These are phyloP conservation scores for Cubamyces lactineus DNA, from an alignment of 768 basidiomycete species.

Conservation along the genomic window DNA sequence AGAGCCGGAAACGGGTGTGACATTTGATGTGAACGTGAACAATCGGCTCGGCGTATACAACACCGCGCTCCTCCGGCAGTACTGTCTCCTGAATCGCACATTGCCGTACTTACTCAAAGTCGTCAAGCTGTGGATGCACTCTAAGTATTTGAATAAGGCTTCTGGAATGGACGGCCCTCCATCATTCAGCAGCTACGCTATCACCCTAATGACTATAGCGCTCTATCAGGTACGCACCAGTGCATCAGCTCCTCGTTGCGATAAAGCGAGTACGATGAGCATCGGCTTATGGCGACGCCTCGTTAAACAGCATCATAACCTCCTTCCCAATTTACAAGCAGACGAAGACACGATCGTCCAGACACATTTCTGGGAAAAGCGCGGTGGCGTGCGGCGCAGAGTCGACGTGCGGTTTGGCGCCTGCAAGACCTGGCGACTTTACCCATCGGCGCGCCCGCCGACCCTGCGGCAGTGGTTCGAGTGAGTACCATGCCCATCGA, in stretches of 20 bases:
- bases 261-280: no score
- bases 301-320: conserved; percentile 40
- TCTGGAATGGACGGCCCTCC: conserved; percentile 27
- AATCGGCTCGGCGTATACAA: conserved; percentile 58
- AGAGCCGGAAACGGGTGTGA: conserved; percentile 45
- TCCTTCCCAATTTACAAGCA: conserved; percentile 59
- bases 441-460: conserved; percentile 23
- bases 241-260: background rate
- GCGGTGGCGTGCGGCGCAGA: background rate
- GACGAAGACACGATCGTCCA: conserved; percentile 13
- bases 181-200: conserved; percentile 65
- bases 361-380: conserved; percentile 37
- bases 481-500: conserved; percentile 34
- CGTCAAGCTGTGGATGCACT: conserved; percentile 65
- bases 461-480: conserved; percentile 46
- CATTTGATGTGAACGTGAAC: conserved; percentile 66
- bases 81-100: conserved; percentile 50
- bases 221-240: conserved; percentile 53
- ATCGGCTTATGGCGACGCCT: background rate
- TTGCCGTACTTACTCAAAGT: conserved; percentile 47
- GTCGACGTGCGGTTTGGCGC: conserved; percentile 30
- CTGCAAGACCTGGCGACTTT: conserved; percentile 20
- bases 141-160: conserved; percentile 54
- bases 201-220: conserved; percentile 62
- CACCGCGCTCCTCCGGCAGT: conserved; percentile 52